Evolutionary conservation across 495 filamentous ascomycete species (phyloP), one percentile per base, ranked within the genome.

Genomic region (Penicillium pancosmium): DNA sequence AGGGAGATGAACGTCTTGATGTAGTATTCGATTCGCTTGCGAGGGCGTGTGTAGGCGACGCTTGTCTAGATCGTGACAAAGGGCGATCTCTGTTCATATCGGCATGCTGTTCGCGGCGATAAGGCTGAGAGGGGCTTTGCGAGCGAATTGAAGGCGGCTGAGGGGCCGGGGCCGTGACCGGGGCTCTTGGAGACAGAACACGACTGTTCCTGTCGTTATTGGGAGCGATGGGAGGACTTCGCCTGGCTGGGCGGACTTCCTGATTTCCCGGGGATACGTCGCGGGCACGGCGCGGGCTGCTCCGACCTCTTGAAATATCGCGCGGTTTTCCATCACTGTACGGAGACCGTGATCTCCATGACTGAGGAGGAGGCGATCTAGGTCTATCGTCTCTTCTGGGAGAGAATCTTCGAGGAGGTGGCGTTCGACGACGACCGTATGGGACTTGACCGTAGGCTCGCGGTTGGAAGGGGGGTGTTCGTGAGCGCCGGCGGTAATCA

Each of bases 281-380:
- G n/a, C 69, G 67, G 15, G 62, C 55, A 52, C 77, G 68, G 38
- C 67, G 73, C n/a, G 66, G 60, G n/a, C 68, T 71, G 38, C 56
- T 64, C 13, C 74, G 74, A 31, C 70, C 64, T 52, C 75, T 62
- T 12, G 70, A 71, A 49, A 58, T 59, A 53, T 76, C 68, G 25
- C 71, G 73, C 25, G 68, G 62, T 35, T 73, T 73, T 15, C 67
- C 60, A 18, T 74, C 73, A 35, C 59, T 64, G 50, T 73, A 70
- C 1, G 78, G 81, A 16, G 81, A 82, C 60, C 76, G 73, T 44
- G 79, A 72, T 15, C 76, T 73, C 71, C 81, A 76, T 3, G 66
- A 69, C 8, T 63, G 67, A 18, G 57, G 62, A 41, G 80, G 80
- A 11, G 79, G 80, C 12, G 79, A 81, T 59, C 74, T 70, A 12